Evolutionary conservation across 129 eudicot genomes (phyloP).

Genomic region (Centella asiatica): DNA sequence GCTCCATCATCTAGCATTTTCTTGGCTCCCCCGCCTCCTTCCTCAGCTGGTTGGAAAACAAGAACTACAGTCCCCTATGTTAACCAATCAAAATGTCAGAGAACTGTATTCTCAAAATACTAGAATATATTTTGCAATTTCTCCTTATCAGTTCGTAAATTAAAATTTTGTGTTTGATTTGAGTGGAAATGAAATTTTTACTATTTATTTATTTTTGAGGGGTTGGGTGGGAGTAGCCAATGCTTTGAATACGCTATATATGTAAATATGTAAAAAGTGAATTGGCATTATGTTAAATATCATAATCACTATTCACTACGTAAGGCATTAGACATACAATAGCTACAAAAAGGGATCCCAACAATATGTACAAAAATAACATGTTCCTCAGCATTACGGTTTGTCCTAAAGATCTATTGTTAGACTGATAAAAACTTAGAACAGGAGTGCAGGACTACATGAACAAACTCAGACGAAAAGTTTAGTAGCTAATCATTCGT

Average conservation of each 20-base stretch:
- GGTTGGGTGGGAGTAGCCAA: background rate
- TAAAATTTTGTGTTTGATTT: background rate
- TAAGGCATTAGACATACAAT: too few relatives aligned
- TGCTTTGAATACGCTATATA: background rate
- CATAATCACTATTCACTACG: too few relatives aligned
- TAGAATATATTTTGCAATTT: background rate
- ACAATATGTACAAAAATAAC: too few relatives aligned
- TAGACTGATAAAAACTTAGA: too few relatives aligned
- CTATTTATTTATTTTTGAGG: background rate
- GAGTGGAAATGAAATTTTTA: background rate
- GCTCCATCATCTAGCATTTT: conserved; percentile 33
- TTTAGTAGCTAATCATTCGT: too few relatives aligned
- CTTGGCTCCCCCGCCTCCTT: conserved; percentile 57
- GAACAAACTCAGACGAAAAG: too few relatives aligned
- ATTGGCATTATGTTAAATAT: too few relatives aligned
- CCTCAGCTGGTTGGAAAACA: conserved; percentile 63
- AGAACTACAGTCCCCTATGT: conserved; percentile 49
- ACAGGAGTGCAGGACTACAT: too few relatives aligned
- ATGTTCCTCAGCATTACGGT: too few relatives aligned
- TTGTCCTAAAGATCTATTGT: too few relatives aligned
- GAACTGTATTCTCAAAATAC: background rate
- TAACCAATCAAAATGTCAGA: background rate
- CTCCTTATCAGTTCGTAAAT: background rate
- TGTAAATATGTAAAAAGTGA: too few relatives aligned
- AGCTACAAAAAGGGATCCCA: too few relatives aligned